Evolutionary conservation across 768 basidiomycete species (phyloP).

Genomic region (Russula sp.): DNA sequence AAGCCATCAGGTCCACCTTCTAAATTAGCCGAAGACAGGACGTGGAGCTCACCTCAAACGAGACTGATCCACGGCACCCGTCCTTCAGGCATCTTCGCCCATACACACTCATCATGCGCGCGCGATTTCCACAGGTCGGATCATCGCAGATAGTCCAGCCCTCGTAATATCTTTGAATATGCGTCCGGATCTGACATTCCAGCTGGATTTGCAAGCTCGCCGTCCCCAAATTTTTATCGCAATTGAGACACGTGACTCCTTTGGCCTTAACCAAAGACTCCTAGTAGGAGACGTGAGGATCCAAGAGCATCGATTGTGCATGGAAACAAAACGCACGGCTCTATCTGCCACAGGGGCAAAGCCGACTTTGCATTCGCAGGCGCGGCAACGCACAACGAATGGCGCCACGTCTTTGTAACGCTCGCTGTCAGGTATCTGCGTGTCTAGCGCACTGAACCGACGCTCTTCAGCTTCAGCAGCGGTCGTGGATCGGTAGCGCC

Average conservation of each 20-base stretch:
- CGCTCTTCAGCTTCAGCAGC: slow-evolving; percentile 46
- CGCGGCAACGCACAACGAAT: slow-evolving; percentile 68
- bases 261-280: slow-evolving; percentile 53
- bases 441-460: slow-evolving; percentile 74
- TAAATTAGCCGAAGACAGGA: background rate
- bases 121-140: slow-evolving; percentile 69
- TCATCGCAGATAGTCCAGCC: slow-evolving; percentile 88
- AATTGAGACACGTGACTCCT: slow-evolving; percentile 68
- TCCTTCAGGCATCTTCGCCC: slow-evolving; percentile 70
- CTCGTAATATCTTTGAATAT: slow-evolving; percentile 79
- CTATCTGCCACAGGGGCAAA: slow-evolving; percentile 56
- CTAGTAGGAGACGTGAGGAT: slow-evolving; percentile 32
- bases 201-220: slow-evolving; percentile 77
- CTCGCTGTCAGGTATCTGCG: slow-evolving; percentile 80
- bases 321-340: slow-evolving; percentile 36
- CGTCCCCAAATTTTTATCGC: slow-evolving; percentile 42
- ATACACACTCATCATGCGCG: slow-evolving; percentile 93
- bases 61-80: slow-evolving; percentile 62
- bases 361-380: slow-evolving; percentile 52
- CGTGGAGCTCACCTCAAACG: slow-evolving; percentile 58
- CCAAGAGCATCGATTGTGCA: background rate
- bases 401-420: slow-evolving; percentile 73
- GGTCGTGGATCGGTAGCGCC: slow-evolving; percentile 39
- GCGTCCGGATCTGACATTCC: slow-evolving; percentile 74
- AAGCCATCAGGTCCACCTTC: slow-evolving; percentile 6